Evolutionary conservation across 2,329 filamentous ascomycete species (phyloP).

Genomic region (Diaporthe helianthi): DNA sequence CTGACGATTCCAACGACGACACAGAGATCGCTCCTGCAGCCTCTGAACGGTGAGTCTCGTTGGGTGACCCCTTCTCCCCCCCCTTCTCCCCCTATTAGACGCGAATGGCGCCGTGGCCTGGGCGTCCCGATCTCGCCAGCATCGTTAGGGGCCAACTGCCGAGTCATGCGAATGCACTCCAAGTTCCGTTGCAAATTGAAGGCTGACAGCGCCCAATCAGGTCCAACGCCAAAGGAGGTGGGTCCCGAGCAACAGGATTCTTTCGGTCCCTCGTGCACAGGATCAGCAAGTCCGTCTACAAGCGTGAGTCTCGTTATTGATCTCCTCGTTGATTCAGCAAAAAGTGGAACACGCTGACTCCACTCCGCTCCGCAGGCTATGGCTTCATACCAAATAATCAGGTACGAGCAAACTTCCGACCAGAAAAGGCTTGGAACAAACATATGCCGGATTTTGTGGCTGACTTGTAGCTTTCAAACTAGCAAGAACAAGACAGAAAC

Average conservation of each 20-base stretch:
- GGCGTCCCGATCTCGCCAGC: slow-evolving; percentile 12
- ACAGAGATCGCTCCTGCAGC: neutral
- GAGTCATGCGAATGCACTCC: slow-evolving; percentile 5
- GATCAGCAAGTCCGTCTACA: slow-evolving; percentile 38
- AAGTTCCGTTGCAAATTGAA: neutral
- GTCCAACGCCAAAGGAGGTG: slow-evolving; percentile 18
- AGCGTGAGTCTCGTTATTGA: slow-evolving; percentile 34
- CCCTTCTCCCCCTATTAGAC: slow-evolving; percentile 5
- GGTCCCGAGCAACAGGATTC: slow-evolving; percentile 32
- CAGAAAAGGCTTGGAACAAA: no score
- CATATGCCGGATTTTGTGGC: slow-evolving; percentile 22
- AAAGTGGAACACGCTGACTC: neutral
- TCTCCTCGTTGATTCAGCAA: neutral
- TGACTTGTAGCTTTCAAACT: slow-evolving; percentile 31
- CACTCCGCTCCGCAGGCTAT: slow-evolving; percentile 6
- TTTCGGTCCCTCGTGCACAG: slow-evolving; percentile 37
- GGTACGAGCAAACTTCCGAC: slow-evolving; percentile 33
- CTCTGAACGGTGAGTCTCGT: slow-evolving; percentile 22
- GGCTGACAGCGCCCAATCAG: slow-evolving; percentile 20
- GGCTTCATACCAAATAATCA: slow-evolving; percentile 36
- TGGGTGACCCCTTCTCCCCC: no score
- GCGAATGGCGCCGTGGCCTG: slow-evolving; percentile 11
- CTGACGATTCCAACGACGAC: slow-evolving; percentile 37
- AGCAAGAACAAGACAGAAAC: slow-evolving; percentile 43
- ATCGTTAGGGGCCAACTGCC: slow-evolving; percentile 4